Conservation (phyloP, 306 rosid genomes). For the Ormosia emarginata region DNA sequence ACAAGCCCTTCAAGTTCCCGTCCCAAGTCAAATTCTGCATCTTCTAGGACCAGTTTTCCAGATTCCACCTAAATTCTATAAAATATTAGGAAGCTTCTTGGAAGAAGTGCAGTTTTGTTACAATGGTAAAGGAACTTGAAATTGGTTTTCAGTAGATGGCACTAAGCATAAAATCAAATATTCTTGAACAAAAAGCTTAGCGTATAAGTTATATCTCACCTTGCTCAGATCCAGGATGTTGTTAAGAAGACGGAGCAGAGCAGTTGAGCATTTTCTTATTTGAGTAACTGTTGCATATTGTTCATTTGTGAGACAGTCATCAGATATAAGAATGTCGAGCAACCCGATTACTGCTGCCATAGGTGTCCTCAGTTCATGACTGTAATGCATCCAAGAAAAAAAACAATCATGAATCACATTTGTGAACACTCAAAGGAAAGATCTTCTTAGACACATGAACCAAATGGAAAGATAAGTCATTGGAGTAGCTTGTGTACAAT, state of each 20-base stretch:
- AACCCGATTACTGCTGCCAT: slow-evolving; percentile 99
- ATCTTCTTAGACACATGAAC: not conserved
- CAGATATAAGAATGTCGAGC: slow-evolving; percentile 94
- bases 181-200: slow-evolving; percentile 2
- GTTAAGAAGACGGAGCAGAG: slow-evolving; percentile 93
- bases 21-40: slow-evolving; percentile 88
- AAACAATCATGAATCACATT: slow-evolving; percentile 1
- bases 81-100: slow-evolving; percentile 13
- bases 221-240: slow-evolving; percentile 96
- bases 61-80: slow-evolving; percentile 76
- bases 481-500: not conserved
- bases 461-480: not conserved
- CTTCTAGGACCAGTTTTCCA: slow-evolving; percentile 92
- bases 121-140: not conserved
- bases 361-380: slow-evolving; percentile 97
- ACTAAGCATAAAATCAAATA: not conserved
- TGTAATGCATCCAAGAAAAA: slow-evolving; percentile 34
- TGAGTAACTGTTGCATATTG: slow-evolving; percentile 88
- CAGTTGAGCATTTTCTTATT: slow-evolving; percentile 95
- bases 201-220: slow-evolving; percentile 36
- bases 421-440: not conserved
- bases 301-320: slow-evolving; percentile 94
- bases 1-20: slow-evolving; percentile 98
- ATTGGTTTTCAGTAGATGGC: not conserved
- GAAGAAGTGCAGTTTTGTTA: not conserved